Evolutionary conservation across 495 filamentous ascomycete species (phyloP), one percentile per base, ranked within the genome.

Genomic region (Entonaema liquescens): DNA sequence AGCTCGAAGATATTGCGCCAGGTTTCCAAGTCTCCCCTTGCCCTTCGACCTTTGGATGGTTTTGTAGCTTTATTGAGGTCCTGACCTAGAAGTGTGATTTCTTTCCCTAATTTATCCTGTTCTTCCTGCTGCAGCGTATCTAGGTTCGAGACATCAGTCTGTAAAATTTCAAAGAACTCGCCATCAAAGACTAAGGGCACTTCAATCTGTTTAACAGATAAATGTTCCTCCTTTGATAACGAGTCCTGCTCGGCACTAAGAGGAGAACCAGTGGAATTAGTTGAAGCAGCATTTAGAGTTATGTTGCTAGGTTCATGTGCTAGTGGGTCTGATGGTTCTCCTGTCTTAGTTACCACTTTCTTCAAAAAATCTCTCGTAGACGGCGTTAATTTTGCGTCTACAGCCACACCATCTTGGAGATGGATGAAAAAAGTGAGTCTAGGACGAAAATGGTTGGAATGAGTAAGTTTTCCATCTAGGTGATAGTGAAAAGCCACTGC

Each of bases 1-100:
- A 91, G 74, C 44, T 89, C 85, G 69, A 94, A 92, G 47, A 94
- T 88, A 64, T 88, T 84, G 44, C 91, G 87, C 91, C 91, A 94
- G 28, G 83, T 82, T 58, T 88, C 87, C 25, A 93, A 76, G 71
- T 93, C 90, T n/a, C 84, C 86, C 68, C 84, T 90, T 12, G 82
- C 82, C 19, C 78, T 71, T 35, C 79, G 82, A 13, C 75, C 75
- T 61, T 65, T 74, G 8, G 84, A 79, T 11, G 91, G 91, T 66
- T 83, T 81, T 3, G 90, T 84, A 3, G 91, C 82, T 25, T 78
- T 78, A n/a, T 85, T 76, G 19, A 94, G 78, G 15, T 84, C 80
- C 12, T 81, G 77, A 2, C 89, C 88, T 2, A 94, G 79, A 8
- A 76, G 67, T 42, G 75, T 68, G 57, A 93, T 88, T 52, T 88